Evolutionary conservation across 208 protist genomes (phyloP), one percentile per base, ranked within the genome.

Genomic region (Hexamita inflata): DNA sequence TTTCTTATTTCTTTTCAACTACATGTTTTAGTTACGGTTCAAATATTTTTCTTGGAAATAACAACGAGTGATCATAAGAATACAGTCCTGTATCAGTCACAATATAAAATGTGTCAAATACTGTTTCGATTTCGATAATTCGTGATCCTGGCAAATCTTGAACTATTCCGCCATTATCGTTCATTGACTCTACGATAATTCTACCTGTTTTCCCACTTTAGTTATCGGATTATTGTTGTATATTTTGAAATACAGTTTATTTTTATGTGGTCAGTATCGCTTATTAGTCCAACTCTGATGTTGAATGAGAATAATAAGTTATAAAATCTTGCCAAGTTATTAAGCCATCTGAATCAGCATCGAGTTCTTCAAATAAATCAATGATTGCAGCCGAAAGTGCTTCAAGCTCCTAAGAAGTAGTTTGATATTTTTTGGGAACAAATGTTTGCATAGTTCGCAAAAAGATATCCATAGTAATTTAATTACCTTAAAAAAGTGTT

Each of bases 271-370:
- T 2, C 38, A 45, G 9, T 11, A 32, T 15, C 9, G 15, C 30
- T 70, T 13, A 11, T 15, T 42, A 2, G 2, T 13, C n/a, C 35
- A n/a, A 45, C 30, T 70, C 34, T 29, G 2, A n/a, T 29, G 26
- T 45, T 38, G 64, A n/a, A n/a, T 70, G 19, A 11, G 64, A 70
- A 49, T 70, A 70, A 49, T 49, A 70, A 11, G 30, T 19, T 15
- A 70, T 70, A 70, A 70, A 70, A 38, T 70, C 64, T 7, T 70
- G 9, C 64, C 64, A 70, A n/a, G 64, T 70, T 28, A 70, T 45
- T 15, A 57, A 70, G n/a, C 64, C 64, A 34, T 70, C 64, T 32
- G 38, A 4, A 70, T 70, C 64, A 29, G 64, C 9, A 34, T 70
- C 64, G 15, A 70, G 9, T 38, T 70, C 64, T 38, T 70, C 64